Conservation (phyloP, 1,139 yeast species). For the Debaryomycetaceae sp. region DNA sequence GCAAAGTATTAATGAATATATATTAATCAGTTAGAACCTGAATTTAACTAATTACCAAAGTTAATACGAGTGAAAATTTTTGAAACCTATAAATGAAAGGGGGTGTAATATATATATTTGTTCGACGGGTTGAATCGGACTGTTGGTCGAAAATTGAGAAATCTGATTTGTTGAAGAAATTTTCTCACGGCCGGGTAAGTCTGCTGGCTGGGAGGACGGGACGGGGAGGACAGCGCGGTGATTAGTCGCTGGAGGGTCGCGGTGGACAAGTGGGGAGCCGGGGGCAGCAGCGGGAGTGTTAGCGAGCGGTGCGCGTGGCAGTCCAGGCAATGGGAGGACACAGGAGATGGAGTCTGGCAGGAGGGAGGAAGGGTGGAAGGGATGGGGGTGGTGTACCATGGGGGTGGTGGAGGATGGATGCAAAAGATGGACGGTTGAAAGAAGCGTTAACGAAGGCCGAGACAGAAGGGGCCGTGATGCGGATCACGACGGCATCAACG, state of each 20-base stretch:
- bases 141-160: constrained; percentile 1
- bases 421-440: no score
- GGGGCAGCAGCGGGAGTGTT: neutral
- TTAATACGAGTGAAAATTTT: neutral
- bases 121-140: constrained; percentile 6
- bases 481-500: no score
- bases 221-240: no score
- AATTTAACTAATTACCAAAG: constrained; percentile 1
- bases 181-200: neutral
- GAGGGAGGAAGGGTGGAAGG: no score
- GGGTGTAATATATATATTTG: constrained; percentile 2
- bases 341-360: no score
- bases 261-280: neutral
- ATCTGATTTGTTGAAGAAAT: constrained; percentile 3
- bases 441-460: no score
- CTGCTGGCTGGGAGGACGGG: neutral
- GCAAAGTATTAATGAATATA: constrained; percentile 11
- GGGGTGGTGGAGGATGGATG: no score
- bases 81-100: constrained; percentile 1
- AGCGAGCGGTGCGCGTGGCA: no score
- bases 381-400: no score
- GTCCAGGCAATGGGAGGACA: no score
- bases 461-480: no score
- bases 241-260: neutral
- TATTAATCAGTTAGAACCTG: constrained; percentile 6